Evolutionary conservation across 2,329 filamentous ascomycete species (phyloP), one percentile per base, ranked within the genome.

Genomic region (Arthrobotrys entomopaga): DNA sequence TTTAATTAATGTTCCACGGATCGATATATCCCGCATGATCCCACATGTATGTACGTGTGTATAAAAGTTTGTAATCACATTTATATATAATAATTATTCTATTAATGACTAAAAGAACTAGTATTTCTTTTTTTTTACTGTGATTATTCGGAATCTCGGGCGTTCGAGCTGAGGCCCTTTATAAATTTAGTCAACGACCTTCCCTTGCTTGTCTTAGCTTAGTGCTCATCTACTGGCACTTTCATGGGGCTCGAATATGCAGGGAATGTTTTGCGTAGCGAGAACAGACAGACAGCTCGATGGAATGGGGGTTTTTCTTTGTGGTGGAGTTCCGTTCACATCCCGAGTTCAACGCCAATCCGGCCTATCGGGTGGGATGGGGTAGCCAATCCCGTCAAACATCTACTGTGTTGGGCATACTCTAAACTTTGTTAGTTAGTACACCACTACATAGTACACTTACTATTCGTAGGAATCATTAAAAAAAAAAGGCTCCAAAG

Each of bases 251-350:
- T 29, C 11, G 11, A 29, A 57, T 57, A 38, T 69, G 56, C 56
- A 69, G 38, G 56, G 60, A 60, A 69, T 61, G 40, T 19, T 59
- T 49, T 29, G 49, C 16, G 26, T 69, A 67, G 64, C 64, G 64
- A 67, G 57, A 38, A n/a, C n/a, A n/a, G n/a, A n/a, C n/a, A n/a
- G n/a, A n/a, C n/a, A n/a, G n/a, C n/a, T n/a, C n/a, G n/a, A n/a
- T n/a, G n/a, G n/a, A n/a, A 7, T 29, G 26, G 7, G 3, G 7
- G 26, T 29, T 3, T 29, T 29, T 29, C 34, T 34, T 20, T 49
- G 40, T 34, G 59, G 64, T 60, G 64, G 64, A 67, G 64, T 67
- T 61, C 56, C 64, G 42, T 46, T 46, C 16, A 15, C 29, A 16
- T 56, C 13, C 65, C 65, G 65, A 69, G 40, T 61, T 54, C 48